Evolutionary conservation across 2,329 filamentous ascomycete species (phyloP).

Genomic region (Grosmannia clavigera): DNA sequence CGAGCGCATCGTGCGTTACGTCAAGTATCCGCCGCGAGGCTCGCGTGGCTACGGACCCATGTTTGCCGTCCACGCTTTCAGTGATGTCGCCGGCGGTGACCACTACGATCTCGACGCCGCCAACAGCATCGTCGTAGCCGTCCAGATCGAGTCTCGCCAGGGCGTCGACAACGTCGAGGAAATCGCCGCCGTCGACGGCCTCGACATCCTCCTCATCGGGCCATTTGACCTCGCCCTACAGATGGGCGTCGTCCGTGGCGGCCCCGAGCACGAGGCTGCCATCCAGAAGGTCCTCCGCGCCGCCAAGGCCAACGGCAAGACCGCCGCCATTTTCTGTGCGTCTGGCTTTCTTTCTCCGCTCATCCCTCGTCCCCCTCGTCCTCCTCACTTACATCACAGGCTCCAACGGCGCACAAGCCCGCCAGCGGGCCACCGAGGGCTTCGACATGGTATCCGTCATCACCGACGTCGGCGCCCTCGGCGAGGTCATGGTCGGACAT

Average conservation of each 20-base stretch:
- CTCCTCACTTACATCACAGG: not conserved
- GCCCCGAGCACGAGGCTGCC: constrained; percentile 25
- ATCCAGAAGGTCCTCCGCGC: constrained; percentile 23
- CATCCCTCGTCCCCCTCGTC: not conserved
- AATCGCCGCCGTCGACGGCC: constrained; percentile 26
- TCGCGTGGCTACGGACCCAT: constrained; percentile 20
- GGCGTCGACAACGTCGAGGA: constrained; percentile 29
- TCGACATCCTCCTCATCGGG: constrained; percentile 27
- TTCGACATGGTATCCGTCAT: constrained; percentile 27
- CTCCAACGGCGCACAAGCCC: constrained; percentile 20
- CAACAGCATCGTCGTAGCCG: constrained; percentile 18
- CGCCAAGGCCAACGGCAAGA: constrained; percentile 23
- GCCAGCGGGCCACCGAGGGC: constrained; percentile 20
- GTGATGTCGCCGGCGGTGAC: constrained; percentile 15
- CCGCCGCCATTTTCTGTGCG: constrained; percentile 26
- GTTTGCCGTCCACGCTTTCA: constrained; percentile 16
- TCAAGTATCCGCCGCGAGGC: constrained; percentile 14
- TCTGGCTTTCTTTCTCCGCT: not conserved
- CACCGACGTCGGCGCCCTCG: constrained; percentile 23
- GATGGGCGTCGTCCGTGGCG: constrained; percentile 17
- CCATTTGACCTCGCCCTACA: constrained; percentile 23
- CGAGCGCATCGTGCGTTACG: constrained; percentile 12
- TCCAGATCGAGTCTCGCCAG: constrained; percentile 28
- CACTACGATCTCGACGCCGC: constrained; percentile 24
- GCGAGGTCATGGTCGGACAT: constrained; percentile 20